Percentiles rank a stretch among this genome's conserved stretches.
These are phyloP conservation scores for Vickermania spadyakhi DNA, from an alignment of 208 protist genomes.

Conservation along the genomic window DNA sequence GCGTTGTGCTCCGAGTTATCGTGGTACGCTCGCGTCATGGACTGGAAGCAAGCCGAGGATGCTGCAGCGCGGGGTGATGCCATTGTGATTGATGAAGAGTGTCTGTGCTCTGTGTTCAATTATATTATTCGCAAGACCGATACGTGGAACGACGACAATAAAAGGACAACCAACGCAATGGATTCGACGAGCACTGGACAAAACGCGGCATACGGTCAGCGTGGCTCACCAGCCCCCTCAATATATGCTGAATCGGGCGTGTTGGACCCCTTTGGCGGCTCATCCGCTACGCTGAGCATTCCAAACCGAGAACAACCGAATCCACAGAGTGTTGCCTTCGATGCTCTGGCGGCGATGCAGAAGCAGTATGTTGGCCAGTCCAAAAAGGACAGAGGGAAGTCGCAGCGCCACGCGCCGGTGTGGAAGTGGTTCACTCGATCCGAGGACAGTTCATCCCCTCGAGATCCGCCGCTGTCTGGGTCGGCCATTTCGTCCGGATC, in stretches of 20 bases:
- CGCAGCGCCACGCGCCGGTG: background rate
- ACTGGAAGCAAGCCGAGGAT: constrained; percentile 25
- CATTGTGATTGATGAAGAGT: constrained; percentile 31
- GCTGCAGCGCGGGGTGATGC: constrained; percentile 24
- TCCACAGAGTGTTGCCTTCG: too few relatives aligned
- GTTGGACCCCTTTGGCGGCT: too few relatives aligned
- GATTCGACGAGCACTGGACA: background rate
- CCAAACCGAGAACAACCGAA: too few relatives aligned
- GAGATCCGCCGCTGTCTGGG: too few relatives aligned
- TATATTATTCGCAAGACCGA: background rate
- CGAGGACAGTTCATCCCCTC: too few relatives aligned
- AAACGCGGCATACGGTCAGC: too few relatives aligned
- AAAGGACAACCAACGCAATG: background rate
- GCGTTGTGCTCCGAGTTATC: constrained; percentile 22
- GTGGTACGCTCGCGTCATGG: constrained; percentile 16
- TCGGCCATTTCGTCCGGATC: too few relatives aligned
- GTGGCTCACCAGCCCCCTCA: too few relatives aligned
- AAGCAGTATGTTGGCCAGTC: background rate
- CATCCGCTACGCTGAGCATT: too few relatives aligned
- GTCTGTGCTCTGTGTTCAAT: constrained; percentile 10
- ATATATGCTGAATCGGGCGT: too few relatives aligned
- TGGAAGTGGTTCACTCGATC: background rate
- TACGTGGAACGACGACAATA: background rate
- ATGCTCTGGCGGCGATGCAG: background rate
- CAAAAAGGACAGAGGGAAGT: background rate